Conservation (phyloP, 306 rosid species). For the Dryas alaskensis region DNA sequence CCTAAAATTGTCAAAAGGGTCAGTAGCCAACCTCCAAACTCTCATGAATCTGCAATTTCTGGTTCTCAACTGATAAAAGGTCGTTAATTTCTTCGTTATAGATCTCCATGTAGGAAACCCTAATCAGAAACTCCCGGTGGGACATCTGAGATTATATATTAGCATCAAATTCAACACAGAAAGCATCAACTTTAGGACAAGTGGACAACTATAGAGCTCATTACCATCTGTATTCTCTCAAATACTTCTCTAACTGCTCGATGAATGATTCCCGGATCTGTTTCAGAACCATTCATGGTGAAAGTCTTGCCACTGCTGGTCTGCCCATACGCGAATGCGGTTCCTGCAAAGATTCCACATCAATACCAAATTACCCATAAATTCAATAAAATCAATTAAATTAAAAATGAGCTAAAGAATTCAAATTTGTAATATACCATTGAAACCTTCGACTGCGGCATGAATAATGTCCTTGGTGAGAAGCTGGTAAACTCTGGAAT, state of each 20-base stretch:
- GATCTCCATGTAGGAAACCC: slow-evolving; percentile 95
- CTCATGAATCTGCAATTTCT: slow-evolving; percentile 92
- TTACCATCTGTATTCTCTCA: slow-evolving; percentile 66
- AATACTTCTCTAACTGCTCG: slow-evolving; percentile 74
- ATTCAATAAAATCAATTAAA: background rate
- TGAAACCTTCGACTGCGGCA: slow-evolving; percentile 91
- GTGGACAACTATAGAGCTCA: background rate
- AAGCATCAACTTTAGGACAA: slow-evolving; percentile 7
- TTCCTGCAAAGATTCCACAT: slow-evolving; percentile 51
- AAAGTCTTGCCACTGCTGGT: slow-evolving; percentile 99
- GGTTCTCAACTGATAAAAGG: slow-evolving; percentile 79
- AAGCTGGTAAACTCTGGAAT: slow-evolving; percentile 66
- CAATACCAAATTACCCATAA: slow-evolving; percentile 3
- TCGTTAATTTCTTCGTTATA: slow-evolving; percentile 95
- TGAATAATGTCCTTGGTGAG: slow-evolving; percentile 78
- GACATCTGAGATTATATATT: slow-evolving; percentile 42
- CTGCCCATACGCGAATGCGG: slow-evolving; percentile 97
- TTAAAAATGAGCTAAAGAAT: background rate
- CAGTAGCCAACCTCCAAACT: slow-evolving; percentile 73
- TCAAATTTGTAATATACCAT: slow-evolving; percentile 39
- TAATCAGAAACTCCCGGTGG: slow-evolving; percentile 78
- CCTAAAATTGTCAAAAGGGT: background rate
- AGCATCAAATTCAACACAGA: slow-evolving; percentile 19
- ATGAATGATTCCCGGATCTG: slow-evolving; percentile 79
- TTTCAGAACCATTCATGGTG: slow-evolving; percentile 91